A percentile compares a stretch with the other conserved stretches of the same genome.
These are phyloP conservation scores for Aspergillus quadricinctus DNA, from an alignment of 2,329 filamentous ascomycete genomes.

Conservation along the genomic window DNA sequence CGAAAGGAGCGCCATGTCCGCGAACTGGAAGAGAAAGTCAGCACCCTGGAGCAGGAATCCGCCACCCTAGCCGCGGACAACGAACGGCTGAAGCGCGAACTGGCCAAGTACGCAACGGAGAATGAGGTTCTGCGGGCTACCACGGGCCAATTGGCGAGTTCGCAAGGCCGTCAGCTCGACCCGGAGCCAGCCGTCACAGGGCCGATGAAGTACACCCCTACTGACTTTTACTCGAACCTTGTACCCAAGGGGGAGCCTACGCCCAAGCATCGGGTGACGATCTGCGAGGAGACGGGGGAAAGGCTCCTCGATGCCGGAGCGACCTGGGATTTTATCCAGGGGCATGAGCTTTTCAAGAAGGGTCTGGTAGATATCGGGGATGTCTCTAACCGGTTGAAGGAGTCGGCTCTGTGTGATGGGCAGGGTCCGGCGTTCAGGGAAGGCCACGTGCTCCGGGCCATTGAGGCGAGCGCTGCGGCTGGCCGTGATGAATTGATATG, in stretches of 20 bases:
- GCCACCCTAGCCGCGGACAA: conserved; percentile 74
- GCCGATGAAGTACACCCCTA: conserved; percentile 67
- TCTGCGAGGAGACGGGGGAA: conserved; percentile 61
- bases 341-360: conserved; percentile 69
- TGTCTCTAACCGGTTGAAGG: conserved; percentile 74
- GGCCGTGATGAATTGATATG: conserved; percentile 73
- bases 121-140: conserved; percentile 90
- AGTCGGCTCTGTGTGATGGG: conserved; percentile 74
- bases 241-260: conserved; percentile 44
- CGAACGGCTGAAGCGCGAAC: conserved; percentile 75
- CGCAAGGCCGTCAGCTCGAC: conserved; percentile 34
- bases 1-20: conserved; percentile 93
- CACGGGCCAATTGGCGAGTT: conserved; percentile 40
- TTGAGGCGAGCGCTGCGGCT: conserved; percentile 71
- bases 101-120: conserved; percentile 80
- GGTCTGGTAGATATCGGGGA: conserved; percentile 76
- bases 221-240: conserved; percentile 64
- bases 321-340: conserved; percentile 86
- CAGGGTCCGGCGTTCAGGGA: conserved; percentile 86
- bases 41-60: conserved; percentile 68
- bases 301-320: conserved; percentile 69
- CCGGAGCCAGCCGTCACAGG: conserved; percentile 54
- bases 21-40: conserved; percentile 84
- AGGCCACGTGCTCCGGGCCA: conserved; percentile 64
- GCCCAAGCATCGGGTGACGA: conserved; percentile 65